Percentiles rank a stretch among this genome's conserved stretches.
phyloP scores from a whole-genome alignment of 768 basidiomycete species.

The Mycena indigotica region DNA sequence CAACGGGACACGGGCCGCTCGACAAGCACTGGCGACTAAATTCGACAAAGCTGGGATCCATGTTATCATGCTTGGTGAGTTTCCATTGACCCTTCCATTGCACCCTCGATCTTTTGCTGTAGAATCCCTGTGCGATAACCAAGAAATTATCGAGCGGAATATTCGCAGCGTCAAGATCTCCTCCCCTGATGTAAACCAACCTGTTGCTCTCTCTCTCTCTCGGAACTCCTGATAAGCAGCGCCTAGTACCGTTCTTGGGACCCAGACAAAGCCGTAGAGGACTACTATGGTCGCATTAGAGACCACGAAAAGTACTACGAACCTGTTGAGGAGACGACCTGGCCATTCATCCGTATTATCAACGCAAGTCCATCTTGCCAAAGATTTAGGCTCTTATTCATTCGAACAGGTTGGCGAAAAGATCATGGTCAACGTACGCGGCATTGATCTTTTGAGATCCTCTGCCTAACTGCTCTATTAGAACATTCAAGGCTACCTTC shows the following conservation, averaged over 20 bases:
- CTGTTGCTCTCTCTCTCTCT: slow-evolving; percentile 32
- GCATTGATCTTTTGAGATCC: neutral
- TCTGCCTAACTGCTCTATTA: slow-evolving; percentile 26
- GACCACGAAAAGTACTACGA: slow-evolving; percentile 90
- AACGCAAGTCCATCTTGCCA: slow-evolving; percentile 59
- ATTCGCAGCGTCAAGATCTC: slow-evolving; percentile 97
- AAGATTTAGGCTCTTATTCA: neutral
- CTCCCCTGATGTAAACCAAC: slow-evolving; percentile 95
- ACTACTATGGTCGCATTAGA: slow-evolving; percentile 87
- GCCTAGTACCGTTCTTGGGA: slow-evolving; percentile 89
- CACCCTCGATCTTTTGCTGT: neutral
- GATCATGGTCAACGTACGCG: slow-evolving; percentile 86
- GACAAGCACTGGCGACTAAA: slow-evolving; percentile 77
- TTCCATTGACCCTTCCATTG: neutral
- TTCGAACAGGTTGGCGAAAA: slow-evolving; percentile 82
- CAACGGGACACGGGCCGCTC: slow-evolving; percentile 71
- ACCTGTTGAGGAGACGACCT: slow-evolving; percentile 86
- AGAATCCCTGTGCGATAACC: slow-evolving; percentile 92
- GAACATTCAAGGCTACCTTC: slow-evolving; percentile 88
- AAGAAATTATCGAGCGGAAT: slow-evolving; percentile 91
- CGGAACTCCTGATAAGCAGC: neutral
- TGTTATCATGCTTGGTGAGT: slow-evolving; percentile 87
- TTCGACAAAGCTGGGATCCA: slow-evolving; percentile 88
- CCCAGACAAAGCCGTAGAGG: slow-evolving; percentile 86
- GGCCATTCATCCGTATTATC: slow-evolving; percentile 92